phyloP scores from a whole-genome alignment of 192 early-diverging fungal genomes.

The Powellomyces hirtus region DNA sequence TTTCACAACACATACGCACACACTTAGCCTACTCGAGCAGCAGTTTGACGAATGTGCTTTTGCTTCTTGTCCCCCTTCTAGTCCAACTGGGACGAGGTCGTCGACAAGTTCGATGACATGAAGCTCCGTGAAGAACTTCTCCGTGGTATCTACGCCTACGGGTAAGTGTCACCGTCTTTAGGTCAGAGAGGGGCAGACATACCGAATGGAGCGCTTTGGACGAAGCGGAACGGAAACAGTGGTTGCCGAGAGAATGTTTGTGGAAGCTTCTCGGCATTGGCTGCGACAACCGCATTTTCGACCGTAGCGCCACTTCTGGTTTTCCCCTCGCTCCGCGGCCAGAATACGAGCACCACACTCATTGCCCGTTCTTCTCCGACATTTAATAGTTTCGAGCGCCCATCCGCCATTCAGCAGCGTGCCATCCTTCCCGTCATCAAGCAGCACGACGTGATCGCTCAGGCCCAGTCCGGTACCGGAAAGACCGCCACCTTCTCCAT shows the following conservation, averaged over 20 bases:
- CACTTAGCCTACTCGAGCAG: neutral
- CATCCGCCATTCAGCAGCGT: slow-evolving; percentile 95
- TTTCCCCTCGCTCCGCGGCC: too few relatives aligned
- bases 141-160: slow-evolving; percentile 97
- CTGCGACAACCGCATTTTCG: too few relatives aligned
- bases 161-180: slow-evolving; percentile 63
- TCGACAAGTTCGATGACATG: slow-evolving; percentile 97
- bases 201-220: too few relatives aligned
- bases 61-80: slow-evolving; percentile 17
- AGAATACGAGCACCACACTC: too few relatives aligned
- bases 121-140: slow-evolving; percentile 84
- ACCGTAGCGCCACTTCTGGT: too few relatives aligned
- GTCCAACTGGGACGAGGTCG: slow-evolving; percentile 94
- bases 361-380: neutral
- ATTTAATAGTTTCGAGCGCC: slow-evolving; percentile 82
- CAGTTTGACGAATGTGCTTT: neutral
- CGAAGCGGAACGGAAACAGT: too few relatives aligned
- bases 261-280: too few relatives aligned
- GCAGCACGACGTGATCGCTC: slow-evolving; percentile 98
- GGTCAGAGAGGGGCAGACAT: too few relatives aligned
- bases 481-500: slow-evolving; percentile 99
- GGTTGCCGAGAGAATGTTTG: too few relatives aligned
- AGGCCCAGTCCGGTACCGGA: slow-evolving; percentile 99
- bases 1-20: neutral
- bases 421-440: slow-evolving; percentile 95